Percentiles rank a stretch among this genome's conserved stretches.
These are phyloP conservation scores for Boletus rex-veris DNA, from an alignment of 768 basidiomycete species.

Conservation along the genomic window DNA sequence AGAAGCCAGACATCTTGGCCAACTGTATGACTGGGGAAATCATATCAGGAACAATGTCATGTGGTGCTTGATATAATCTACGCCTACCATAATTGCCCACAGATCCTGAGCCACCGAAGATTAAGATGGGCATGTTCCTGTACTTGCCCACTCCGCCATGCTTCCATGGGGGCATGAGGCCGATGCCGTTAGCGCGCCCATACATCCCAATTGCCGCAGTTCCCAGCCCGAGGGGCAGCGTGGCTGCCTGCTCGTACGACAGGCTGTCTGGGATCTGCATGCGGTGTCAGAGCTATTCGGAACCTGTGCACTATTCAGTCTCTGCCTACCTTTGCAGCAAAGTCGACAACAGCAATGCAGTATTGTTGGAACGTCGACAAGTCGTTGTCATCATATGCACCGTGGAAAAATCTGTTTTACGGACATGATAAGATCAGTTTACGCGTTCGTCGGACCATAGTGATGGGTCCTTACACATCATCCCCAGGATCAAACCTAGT, in stretches of 20 bases:
- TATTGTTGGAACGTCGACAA: conserved; percentile 45
- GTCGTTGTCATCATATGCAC: conserved; percentile 37
- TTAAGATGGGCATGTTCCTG: conserved; percentile 41
- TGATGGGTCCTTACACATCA: conserved; percentile 41
- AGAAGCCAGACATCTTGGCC: conserved; percentile 40
- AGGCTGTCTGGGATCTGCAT: conserved; percentile 44
- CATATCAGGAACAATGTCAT: conserved; percentile 14
- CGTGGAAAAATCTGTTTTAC: conserved; percentile 38
- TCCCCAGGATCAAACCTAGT: conserved; percentile 48
- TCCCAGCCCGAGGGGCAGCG: conserved; percentile 47
- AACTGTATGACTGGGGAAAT: conserved; percentile 36
- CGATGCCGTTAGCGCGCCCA: conserved; percentile 37
- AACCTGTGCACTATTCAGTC: neutral
- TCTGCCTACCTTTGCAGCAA: conserved; percentile 37
- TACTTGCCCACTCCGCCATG: conserved; percentile 39
- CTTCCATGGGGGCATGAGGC: conserved; percentile 39
- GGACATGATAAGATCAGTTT: conserved; percentile 25
- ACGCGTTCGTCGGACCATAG: conserved; percentile 1
- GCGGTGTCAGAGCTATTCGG: conserved; percentile 8
- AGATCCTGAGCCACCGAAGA: conserved; percentile 47
- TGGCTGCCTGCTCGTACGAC: conserved; percentile 46
- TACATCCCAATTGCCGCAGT: conserved; percentile 52
- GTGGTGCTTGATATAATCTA: conserved; percentile 2
- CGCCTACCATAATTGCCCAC: conserved; percentile 48
- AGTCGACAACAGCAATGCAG: conserved; percentile 38